A percentile compares a stretch with the other conserved stretches of the same genome.
Conservation (phyloP, 495 filamentous ascomycete genomes). For the Penicillium waksmanii region DNA sequence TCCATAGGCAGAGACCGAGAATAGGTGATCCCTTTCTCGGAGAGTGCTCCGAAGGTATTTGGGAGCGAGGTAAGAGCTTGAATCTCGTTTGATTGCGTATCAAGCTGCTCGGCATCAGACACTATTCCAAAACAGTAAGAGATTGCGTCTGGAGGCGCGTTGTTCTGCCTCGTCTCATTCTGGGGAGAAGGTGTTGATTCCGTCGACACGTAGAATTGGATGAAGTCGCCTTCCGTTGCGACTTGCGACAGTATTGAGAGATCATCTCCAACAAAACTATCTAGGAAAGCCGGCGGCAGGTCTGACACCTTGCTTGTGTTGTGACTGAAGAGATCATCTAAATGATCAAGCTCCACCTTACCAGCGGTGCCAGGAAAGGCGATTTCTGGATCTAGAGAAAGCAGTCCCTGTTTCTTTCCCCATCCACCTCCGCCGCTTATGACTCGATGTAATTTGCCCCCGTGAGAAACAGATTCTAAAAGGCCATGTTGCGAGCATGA, state of each 20-base stretch:
- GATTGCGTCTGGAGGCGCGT: slow-evolving; percentile 11
- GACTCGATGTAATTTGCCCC: slow-evolving; percentile 64
- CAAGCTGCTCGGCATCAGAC: slow-evolving; percentile 25
- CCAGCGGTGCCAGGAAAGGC: slow-evolving; percentile 31
- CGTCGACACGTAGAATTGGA: slow-evolving; percentile 53
- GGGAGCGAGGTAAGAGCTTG: slow-evolving; percentile 31
- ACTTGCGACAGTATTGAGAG: slow-evolving; percentile 47
- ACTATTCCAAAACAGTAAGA: slow-evolving; percentile 42
- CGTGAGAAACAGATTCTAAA: slow-evolving; percentile 33
- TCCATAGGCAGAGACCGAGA: slow-evolving; percentile 19
- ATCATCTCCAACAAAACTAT: slow-evolving; percentile 34
- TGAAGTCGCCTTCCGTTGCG: slow-evolving; percentile 49
- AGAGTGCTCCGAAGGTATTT: slow-evolving; percentile 52
- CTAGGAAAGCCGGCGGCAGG: slow-evolving; percentile 24
- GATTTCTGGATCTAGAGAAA: slow-evolving; percentile 78
- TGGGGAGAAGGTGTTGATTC: slow-evolving; percentile 19
- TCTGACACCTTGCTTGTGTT: slow-evolving; percentile 16
- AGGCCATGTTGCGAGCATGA: slow-evolving; percentile 28
- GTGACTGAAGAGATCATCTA: slow-evolving; percentile 30
- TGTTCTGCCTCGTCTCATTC: not conserved
- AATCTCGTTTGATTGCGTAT: slow-evolving; percentile 10
- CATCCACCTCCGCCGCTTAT: slow-evolving; percentile 91
- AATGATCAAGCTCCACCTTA: slow-evolving; percentile 14
- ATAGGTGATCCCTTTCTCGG: slow-evolving; percentile 54
- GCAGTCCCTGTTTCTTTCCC: slow-evolving; percentile 81